Evolutionary conservation across 768 basidiomycete species (phyloP), one percentile per base, ranked within the genome.

Genomic region (Dacryopinax primogenitus): DNA sequence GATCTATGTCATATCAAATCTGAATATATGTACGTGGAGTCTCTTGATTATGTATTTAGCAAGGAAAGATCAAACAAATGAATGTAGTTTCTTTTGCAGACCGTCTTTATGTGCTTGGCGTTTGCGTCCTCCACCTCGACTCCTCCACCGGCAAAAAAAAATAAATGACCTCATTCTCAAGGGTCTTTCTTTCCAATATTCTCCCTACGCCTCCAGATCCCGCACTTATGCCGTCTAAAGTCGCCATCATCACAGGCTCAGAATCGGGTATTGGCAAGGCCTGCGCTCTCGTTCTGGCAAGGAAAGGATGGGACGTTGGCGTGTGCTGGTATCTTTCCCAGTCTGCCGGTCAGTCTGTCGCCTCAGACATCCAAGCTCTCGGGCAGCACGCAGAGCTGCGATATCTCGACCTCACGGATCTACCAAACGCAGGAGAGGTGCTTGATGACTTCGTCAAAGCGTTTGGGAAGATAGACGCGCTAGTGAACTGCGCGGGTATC

Each of bases 241-340:
- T 72, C 33, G 74, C 74, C 9, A 62, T 74, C 21, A 70, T 74
- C 21, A 73, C 71, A 6, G 72, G 72, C n/a, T 69, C 72, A 0
- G 68, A 70, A 2, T 68, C 68, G 32, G 73, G 73, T n/a, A 74
- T 74, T 28, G 73, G 73, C 32, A 67, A 65, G 9, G 71, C 66
- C 15, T 70, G 71, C n/a, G 73, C 73, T 9, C 37, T 71, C 1
- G 66, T 68, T 2, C 69, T 74, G 26, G 73, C 73, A 7, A 51
- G 67, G 51, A 58, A 58, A 30, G 51, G 51, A 9, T 58, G 51
- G 51, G 51, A 58, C 51, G 51, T 58, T 15, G 51, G 51, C 30
- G 51, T 58, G 9, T 58, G 51, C 30, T 58, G 51, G 51, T 58
- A 58, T 21, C 51, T 58, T 30, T 58, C 51, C 51, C 26, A 58